A percentile compares a stretch with the other conserved stretches of the same genome.
Evolutionary conservation across 2,329 filamentous ascomycete species (phyloP).

Genomic region (Beauveria bassiana): DNA sequence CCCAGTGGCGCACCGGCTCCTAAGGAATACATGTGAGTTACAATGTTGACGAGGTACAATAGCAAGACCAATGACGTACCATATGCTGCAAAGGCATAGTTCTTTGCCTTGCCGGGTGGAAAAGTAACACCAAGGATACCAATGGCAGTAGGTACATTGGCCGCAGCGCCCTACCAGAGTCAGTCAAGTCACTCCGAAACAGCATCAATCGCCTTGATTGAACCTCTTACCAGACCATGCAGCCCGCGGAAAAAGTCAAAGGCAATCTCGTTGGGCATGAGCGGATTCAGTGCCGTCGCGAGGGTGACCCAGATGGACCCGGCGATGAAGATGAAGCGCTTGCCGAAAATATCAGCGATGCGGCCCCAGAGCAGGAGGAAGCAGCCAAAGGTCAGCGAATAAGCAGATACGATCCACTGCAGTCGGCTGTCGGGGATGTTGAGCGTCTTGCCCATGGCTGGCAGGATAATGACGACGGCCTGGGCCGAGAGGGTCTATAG

Average conservation of each 20-base stretch:
- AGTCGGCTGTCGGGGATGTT: constrained; percentile 49
- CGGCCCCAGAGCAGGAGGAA: constrained; percentile 61
- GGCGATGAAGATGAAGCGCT: constrained; percentile 55
- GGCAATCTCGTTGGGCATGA: constrained; percentile 57
- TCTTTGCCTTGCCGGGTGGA: constrained; percentile 59
- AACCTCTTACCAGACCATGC: constrained; percentile 44
- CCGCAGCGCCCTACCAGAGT: constrained; percentile 47
- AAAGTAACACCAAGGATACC: constrained; percentile 63
- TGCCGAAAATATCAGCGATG: constrained; percentile 59
- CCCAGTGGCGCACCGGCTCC: constrained; percentile 58
- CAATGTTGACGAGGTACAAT: not conserved
- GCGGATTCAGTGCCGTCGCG: constrained; percentile 52
- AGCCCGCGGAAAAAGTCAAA: constrained; percentile 61
- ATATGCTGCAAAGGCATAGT: constrained; percentile 61
- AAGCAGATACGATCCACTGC: constrained; percentile 61
- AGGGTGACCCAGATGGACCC: constrained; percentile 57
- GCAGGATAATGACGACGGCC: constrained; percentile 54
- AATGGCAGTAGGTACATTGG: constrained; percentile 63
- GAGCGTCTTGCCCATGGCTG: constrained; percentile 50
- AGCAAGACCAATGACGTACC: constrained; percentile 25
- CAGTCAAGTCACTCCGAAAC: not conserved
- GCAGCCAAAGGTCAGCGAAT: constrained; percentile 58
- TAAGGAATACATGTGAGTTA: constrained; percentile 15
- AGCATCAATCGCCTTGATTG: not conserved
- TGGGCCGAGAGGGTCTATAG: constrained; percentile 50